Evolutionary conservation across 176 grass and related monocot species (phyloP).

Genomic region (Canna indica): DNA sequence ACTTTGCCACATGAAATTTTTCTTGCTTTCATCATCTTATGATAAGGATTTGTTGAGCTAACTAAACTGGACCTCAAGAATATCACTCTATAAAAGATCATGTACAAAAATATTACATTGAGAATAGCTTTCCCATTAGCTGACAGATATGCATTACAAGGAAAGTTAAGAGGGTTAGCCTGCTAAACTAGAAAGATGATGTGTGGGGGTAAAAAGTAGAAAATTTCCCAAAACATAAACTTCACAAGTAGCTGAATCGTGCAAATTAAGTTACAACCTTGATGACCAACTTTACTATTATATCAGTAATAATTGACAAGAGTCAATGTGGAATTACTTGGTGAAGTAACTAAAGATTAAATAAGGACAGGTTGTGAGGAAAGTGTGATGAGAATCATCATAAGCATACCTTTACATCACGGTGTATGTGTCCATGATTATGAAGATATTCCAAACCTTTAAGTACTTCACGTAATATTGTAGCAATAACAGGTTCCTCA

Average conservation of each 20-base stretch:
- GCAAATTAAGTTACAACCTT: background rate
- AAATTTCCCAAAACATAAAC: no score
- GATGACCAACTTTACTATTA: background rate
- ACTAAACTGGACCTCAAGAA: no score
- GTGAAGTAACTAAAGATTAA: background rate
- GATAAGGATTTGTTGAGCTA: no score
- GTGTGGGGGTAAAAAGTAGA: no score
- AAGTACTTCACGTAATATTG: conserved; percentile 66
- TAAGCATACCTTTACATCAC: conserved; percentile 74
- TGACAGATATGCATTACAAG: no score
- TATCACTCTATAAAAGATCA: no score
- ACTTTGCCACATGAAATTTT: no score
- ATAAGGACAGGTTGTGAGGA: background rate
- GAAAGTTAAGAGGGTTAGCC: no score
- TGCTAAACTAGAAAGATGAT: no score
- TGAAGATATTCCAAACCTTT: conserved; percentile 92
- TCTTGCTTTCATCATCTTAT: no score
- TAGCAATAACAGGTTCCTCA: conserved; percentile 71
- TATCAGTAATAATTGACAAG: background rate
- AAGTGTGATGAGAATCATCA: background rate
- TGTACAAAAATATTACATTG: no score
- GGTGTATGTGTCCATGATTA: conserved; percentile 85
- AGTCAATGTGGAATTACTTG: background rate
- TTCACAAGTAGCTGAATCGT: background rate
- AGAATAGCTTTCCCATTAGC: no score